Base-by-base conservation (phyloP, 2,329 filamentous ascomycete genomes). In the Claviceps pazoutovae region DNA sequence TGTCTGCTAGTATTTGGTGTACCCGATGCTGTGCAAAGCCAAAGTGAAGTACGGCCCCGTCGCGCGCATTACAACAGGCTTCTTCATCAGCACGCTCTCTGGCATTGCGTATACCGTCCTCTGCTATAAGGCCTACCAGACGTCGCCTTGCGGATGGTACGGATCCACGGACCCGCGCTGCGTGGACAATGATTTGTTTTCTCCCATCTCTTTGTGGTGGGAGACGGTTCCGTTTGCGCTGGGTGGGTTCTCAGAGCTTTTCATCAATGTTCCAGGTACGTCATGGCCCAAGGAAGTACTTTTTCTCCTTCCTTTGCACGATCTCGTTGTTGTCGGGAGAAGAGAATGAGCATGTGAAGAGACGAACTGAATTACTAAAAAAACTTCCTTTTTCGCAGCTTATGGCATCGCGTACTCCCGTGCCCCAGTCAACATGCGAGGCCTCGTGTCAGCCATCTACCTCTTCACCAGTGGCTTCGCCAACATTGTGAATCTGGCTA, bases 1-100 rank as follows among this genome's bases (percentile, higher is more conserved):
- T 11, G 30, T 34, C 9, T 34, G 30, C 19, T 26, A 56, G 21
- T 62, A 61, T 46, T 56, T 50, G 36, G 17, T 84, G n/a, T 84
- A 84, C 56, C 80, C 80, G 0, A 61, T 70, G 21, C 69, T 84
- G 5, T 69, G 72, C 51, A 74, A 69, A 52, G 57, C 61, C 21
- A 68, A 70, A 16, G 74, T 83, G 59, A 67, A 68, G 43, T 82
- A 83, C 58, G 75, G 73, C 0, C 77, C 80, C 5, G 76, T 84
- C 57, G 74, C 64, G 44, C 70, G 74, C n/a, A 77, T 78, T 71
- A 72, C 74, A 0, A 66, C 73, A 5, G 81, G 80, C 2, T 84
- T 84, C 62, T 61, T 75, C 21, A 54, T 71, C 19, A 65, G 64
- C 46, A 68, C 69, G 1, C 58, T 72, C 6, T 71, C 74, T 2